Base-by-base conservation (phyloP, 768 basidiomycete species). In the Boletus vermiculosoides region DNA sequence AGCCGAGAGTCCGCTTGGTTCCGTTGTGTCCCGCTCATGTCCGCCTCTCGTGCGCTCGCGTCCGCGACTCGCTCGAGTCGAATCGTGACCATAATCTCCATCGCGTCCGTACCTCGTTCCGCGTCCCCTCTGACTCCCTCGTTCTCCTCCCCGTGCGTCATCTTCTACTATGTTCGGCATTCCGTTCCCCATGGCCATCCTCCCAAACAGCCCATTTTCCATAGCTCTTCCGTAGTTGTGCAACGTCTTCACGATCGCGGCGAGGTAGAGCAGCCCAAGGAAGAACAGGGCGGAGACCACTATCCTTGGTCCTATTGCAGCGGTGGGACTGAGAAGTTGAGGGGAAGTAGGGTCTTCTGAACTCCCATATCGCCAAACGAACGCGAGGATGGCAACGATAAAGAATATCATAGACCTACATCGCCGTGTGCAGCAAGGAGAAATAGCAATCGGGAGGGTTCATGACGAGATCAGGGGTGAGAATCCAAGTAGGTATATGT, bases 371-470 rank as follows among this genome's bases (percentile, higher is more conserved):
- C 83, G 77, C 87, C 86, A 88, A 50, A 88, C 77, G 59, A 81
- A 90, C 8, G 83, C 78, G 33, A 88, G 74, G 61, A 90, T 86
- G 13, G 85, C 75, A 4, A 77, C 64, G 57, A 86, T 69, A 69
- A 89, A 89, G 51, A 83, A 75, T 5, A 88, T 74, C 79, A 90
- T 85, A 0, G 88, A 83, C 83, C 83, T 84, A 20, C 56, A 13
- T 55, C 12, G 20, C 2, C 37, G 37, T 15, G 20, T 3, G 9
- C 2, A 49, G 5, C 23, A 34, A 20, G 22, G 30, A 6, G 6
- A 18, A 12, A 16, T 25, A n/a, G 1, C 1, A 30, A 31, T 41
- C 4, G 12, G 23, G 37, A 25, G 11, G 10, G 16, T 37, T n/a
- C 46, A n/a, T n/a, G 45, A 46, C 7, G 23, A n/a, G n/a, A 50